phyloP scores from a whole-genome alignment of 371 early-diverging fungal genomes.

The Racocetra persica region DNA sequence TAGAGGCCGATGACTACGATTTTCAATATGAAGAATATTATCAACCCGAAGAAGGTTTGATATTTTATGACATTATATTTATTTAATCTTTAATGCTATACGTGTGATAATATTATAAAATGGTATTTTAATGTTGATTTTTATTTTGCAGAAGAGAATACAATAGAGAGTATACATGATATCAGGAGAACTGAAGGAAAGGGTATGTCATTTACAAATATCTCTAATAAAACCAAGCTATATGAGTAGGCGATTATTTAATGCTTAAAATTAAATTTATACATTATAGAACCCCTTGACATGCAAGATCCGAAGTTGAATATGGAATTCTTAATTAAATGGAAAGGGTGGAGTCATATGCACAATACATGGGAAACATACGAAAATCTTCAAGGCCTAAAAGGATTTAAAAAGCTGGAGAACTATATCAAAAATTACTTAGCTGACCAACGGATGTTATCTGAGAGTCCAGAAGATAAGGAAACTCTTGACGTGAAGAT shows the following conservation, averaged over 20 bases:
- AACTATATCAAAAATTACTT: slow-evolving; percentile 81
- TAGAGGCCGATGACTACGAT: slow-evolving; percentile 23
- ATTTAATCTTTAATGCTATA: neutral
- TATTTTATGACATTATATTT: neutral
- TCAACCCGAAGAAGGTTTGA: slow-evolving; percentile 31
- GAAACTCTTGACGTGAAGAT: slow-evolving; percentile 85
- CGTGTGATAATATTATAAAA: no score
- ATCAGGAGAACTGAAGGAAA: slow-evolving; percentile 2
- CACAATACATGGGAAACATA: slow-evolving; percentile 92
- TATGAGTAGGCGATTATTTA: no score
- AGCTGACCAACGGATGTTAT: slow-evolving; percentile 66
- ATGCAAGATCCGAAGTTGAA: slow-evolving; percentile 63
- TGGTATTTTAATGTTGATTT: no score
- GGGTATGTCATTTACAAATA: neutral
- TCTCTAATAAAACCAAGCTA: no score
- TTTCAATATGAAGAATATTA: neutral
- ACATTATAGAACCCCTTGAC: slow-evolving; percentile 54
- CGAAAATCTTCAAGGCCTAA: slow-evolving; percentile 68
- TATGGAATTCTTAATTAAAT: slow-evolving; percentile 89
- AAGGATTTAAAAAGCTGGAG: slow-evolving; percentile 91
- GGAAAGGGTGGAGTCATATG: slow-evolving; percentile 91
- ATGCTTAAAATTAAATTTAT: no score
- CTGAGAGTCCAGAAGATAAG: slow-evolving; percentile 77
- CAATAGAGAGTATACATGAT: slow-evolving; percentile 30
- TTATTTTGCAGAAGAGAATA: slow-evolving; percentile 3